Evolutionary conservation across 1,284 basidiomycete species (phyloP), one percentile per base, ranked within the genome.

Genomic region (Sanghuangporus weigelae): DNA sequence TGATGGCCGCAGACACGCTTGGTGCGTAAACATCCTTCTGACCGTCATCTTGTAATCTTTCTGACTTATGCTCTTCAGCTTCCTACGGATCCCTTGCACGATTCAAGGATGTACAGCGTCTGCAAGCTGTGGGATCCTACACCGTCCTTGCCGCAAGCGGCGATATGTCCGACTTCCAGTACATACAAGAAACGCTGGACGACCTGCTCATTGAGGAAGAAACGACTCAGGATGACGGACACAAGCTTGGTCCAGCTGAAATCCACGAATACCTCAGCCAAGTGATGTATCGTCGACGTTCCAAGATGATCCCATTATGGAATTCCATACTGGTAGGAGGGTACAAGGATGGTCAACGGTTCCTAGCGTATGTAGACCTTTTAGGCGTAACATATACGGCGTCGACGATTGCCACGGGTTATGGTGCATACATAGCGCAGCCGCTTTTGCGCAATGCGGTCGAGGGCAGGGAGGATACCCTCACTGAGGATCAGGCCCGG

Each of bases 1-100:
- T 99, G 94, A 88, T 99, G 80, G 95, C 97, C n/a, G 94, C 97
- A 40, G 96, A 99, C 81, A 98, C 92, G 70, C 89, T 99, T 58
- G 95, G 95, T 95, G 65, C 36, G 72, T 67, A 46, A 19, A 35
- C 2, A 42, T 19, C 44, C 8, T 35, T 55, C 51, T n/a, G n/a
- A 8, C 26, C 16, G 62, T 35, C n/a, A 42, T 14, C 21, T 64
- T 75, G 71, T 48, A 35, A 42, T 21, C 42, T 59, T 49, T 36
- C 48, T 46, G 16, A n/a, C 38, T 42, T 58, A 53, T 44, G 51
- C 40, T 49, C 23, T 49, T 12, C 58, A 96, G 96, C 94, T 11
- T 99, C 97, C 0, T 99, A 98, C 71, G 97, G 97, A 63, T 98
- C 95, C 7, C 88, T 99, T 50, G 95, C 97, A 2, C 89, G 96